Percentiles rank a stretch among this genome's conserved stretches.
Conservation (phyloP, 805 yeast genomes). For the Ogataea salicorniae region DNA sequence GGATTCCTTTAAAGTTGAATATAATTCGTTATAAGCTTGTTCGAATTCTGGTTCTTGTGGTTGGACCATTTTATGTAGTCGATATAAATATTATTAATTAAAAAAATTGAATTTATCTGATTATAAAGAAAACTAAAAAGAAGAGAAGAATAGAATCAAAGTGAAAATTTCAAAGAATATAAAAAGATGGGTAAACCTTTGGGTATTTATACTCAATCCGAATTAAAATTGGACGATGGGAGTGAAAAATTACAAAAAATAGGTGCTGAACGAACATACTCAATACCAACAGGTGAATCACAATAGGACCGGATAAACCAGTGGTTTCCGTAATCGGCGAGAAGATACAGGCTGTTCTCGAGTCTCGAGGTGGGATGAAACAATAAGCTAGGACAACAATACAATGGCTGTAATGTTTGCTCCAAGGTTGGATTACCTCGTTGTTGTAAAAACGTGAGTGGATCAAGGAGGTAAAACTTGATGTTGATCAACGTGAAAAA, state of each 20-base stretch:
- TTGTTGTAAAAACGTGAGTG: too few relatives aligned
- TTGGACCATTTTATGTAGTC: conserved; percentile 50
- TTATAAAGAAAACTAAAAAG: background rate
- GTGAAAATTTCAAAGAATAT: background rate
- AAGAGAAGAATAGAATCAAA: background rate
- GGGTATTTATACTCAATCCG: background rate
- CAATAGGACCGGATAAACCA: background rate
- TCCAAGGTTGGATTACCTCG: too few relatives aligned
- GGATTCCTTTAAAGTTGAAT: conserved; percentile 83
- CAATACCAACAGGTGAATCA: background rate
- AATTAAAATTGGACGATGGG: background rate
- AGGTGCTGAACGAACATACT: background rate
- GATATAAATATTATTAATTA: background rate
- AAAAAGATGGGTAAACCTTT: background rate
- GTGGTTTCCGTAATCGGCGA: conserved; percentile 1
- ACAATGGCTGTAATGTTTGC: too few relatives aligned
- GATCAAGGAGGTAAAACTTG: too few relatives aligned
- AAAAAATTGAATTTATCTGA: background rate
- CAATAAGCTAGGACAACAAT: too few relatives aligned
- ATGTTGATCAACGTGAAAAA: too few relatives aligned
- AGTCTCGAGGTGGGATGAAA: too few relatives aligned
- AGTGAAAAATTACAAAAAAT: background rate
- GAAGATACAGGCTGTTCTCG: background rate
- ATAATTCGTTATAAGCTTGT: conserved; percentile 95
- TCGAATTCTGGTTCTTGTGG: conserved; percentile 97